Evolutionary conservation across 2,329 filamentous ascomycete genomes (phyloP).

Genomic region (Verticillium albo-atrum): DNA sequence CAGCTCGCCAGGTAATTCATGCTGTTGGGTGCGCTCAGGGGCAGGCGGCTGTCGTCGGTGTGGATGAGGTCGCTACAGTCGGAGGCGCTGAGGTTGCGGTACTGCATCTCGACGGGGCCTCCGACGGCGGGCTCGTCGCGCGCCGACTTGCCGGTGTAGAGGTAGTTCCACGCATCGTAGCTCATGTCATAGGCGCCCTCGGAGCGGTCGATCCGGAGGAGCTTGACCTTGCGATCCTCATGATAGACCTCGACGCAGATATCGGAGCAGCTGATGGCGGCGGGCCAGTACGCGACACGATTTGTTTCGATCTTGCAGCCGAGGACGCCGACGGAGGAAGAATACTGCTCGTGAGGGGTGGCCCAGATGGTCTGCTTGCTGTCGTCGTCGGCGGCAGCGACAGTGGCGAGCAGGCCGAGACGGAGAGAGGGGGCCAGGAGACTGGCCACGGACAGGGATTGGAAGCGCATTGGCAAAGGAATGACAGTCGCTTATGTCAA

Average conservation of each 20-base stretch:
- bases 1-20: slow-evolving; percentile 49
- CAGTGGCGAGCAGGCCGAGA: background rate
- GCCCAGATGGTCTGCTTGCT: slow-evolving; percentile 14
- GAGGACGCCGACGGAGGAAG: slow-evolving; percentile 43
- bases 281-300: slow-evolving; percentile 48
- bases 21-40: slow-evolving; percentile 44
- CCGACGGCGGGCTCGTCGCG: slow-evolving; percentile 39
- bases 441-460: slow-evolving; percentile 7
- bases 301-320: slow-evolving; percentile 49
- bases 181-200: slow-evolving; percentile 42
- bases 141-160: slow-evolving; percentile 40
- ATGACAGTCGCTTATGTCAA: background rate
- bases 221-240: slow-evolving; percentile 15
- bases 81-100: slow-evolving; percentile 35
- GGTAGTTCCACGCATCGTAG: slow-evolving; percentile 50
- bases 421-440: slow-evolving; percentile 21
- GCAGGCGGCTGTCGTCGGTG: slow-evolving; percentile 31
- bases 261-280: slow-evolving; percentile 38
- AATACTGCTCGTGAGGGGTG: slow-evolving; percentile 45
- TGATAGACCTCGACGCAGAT: slow-evolving; percentile 32
- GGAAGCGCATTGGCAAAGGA: background rate
- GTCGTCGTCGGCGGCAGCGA: background rate
- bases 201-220: slow-evolving; percentile 19
- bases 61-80: slow-evolving; percentile 45
- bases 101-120: slow-evolving; percentile 43